Evolutionary conservation across 2,329 filamentous ascomycete species (phyloP).

Genomic region (Clarireedia homoeocarpa): DNA sequence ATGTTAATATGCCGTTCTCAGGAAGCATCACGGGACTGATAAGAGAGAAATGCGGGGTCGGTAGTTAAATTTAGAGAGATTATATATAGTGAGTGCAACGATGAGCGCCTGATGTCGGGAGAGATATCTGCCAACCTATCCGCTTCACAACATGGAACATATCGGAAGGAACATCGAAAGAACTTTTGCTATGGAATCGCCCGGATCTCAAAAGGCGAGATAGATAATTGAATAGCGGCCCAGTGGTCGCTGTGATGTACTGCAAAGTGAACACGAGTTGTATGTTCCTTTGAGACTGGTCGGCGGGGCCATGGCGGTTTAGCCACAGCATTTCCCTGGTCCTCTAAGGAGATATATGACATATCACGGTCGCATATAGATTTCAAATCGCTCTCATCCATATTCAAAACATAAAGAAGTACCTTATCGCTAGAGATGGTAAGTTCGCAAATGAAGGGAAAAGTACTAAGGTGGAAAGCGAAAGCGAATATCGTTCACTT

Average conservation of each 20-base stretch:
- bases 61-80: background rate
- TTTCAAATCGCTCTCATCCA: background rate
- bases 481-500: background rate
- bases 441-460: background rate
- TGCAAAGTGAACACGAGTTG: background rate
- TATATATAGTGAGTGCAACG: too few relatives aligned
- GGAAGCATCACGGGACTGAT: constrained; percentile 4
- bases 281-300: background rate
- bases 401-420: background rate
- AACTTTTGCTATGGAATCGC: background rate
- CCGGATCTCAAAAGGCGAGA: background rate
- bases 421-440: background rate
- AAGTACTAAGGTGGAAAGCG: background rate
- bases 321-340: background rate
- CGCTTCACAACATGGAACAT: background rate
- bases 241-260: background rate
- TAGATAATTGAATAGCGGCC: background rate
- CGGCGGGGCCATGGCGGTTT: background rate
- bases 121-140: background rate
- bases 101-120: background rate
- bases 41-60: constrained; percentile 5
- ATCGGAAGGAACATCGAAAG: background rate
- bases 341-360: background rate
- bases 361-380: background rate
- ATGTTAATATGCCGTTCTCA: background rate